Base-by-base conservation (phyloP, 2,329 filamentous ascomycete genomes). In the Calycina herbarum region DNA sequence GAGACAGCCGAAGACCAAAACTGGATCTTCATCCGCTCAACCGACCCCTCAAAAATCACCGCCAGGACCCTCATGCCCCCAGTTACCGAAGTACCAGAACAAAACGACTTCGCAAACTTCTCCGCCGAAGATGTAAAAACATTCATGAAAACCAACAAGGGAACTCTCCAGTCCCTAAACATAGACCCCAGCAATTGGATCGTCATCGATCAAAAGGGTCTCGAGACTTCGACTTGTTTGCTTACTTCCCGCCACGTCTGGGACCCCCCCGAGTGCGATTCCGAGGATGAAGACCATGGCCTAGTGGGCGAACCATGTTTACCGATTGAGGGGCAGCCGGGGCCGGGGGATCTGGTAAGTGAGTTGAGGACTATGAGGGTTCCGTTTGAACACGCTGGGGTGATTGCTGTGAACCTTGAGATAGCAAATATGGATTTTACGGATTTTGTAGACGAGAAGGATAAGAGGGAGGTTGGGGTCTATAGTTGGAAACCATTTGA, bases 381-480 rank as follows among this genome's bases (percentile, higher is more conserved):
- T 20, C n/a, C 8, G 3, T 54, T 54, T 54, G n/a, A 27, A 15
- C n/a, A 54, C 2, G 48, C 5, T 3, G n/a, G 48, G 48, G n/a
- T 1, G 7, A 29, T 27, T 20, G 24, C 8, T 54, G 48, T 29
- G 27, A 54, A 54, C 20, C 27, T 54, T 20, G 27, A 15, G 7
- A 24, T 24, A 2, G n/a, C 48, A 5, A 54, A 54, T 24, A 54
- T 54, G 48, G 48, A 54, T 54, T 54, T 54, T 54, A 11, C 17
- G n/a, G 48, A 54, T 1, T 54, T 54, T 54, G 48, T 54, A 27
- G 48, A 54, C 20, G 48, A 54, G 48, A 54, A 54, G n/a, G 48
- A n/a, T 1, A 31, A 15, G 54, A 10, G 24, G 54, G 24, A 13
- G 10, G 7, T 2, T 31, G 24, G 54, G 27, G 20, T 33, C 5